Evolutionary conservation across 2,329 filamentous ascomycete species (phyloP), one percentile per base, ranked within the genome.

Genomic region (Xylariaceae sp.): DNA sequence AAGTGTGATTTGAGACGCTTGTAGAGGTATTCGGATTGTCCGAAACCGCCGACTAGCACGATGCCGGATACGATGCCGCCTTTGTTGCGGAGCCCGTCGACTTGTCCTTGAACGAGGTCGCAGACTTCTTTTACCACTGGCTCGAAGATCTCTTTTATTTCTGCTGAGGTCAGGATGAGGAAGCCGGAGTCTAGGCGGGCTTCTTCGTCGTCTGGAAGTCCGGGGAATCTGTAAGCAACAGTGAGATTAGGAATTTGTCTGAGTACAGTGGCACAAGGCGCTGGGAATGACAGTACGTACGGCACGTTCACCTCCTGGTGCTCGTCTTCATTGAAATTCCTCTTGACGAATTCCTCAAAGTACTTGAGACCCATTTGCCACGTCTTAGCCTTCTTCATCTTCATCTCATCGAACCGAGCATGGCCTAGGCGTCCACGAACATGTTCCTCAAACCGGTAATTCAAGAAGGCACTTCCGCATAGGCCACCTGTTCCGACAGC

Each of bases 271-370:
- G 22, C 22, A 28, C 22, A 28, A 28, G 22, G 22, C 22, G 22
- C 22, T 31, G 10, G 31, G n/a, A n/a, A 14, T 18, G 16, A 34
- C 18, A 10, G 5, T 0, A 76, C 80, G 59, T 70, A 83, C 79
- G 88, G 88, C 4, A 92, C 81, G 52, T 90, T 90, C 53, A 91
- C 82, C 66, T 92, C 88, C 45, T 84, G 79, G 57, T 88, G 82
- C 63, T 90, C 88, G 43, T 90, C 87, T 62, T 89, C 86, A 65
- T 89, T 87, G 66, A 92, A 93, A 63, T 90, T 91, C 13, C 89
- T 80, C 71, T 93, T 93, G 13, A 93, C 88, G 65, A 90, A 91
- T 65, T 92, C 88, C 63, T 93, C 89, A 68, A 90, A 93, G 64
- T 90, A 91, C 50, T 83, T 81, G 46, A 92, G 73, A 2, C 85